A percentile compares a stretch with the other conserved stretches of the same genome.
Evolutionary conservation across 164 flowering plant genomes (phyloP).

Genomic region (Magnolia sinica): DNA sequence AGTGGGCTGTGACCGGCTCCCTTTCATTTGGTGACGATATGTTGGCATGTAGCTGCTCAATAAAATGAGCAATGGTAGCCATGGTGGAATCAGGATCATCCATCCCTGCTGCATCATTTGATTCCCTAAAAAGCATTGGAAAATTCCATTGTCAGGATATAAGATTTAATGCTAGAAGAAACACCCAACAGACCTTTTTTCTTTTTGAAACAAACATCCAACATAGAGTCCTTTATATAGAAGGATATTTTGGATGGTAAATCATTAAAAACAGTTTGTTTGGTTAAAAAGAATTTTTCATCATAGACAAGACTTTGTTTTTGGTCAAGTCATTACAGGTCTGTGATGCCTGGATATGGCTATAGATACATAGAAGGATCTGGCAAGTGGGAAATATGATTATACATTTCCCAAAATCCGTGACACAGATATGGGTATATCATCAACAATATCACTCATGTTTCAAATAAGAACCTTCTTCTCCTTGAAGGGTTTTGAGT

Average conservation of each 20-base stretch:
- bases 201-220: neutral
- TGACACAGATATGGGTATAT: neutral
- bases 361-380: neutral
- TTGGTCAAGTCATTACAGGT: neutral
- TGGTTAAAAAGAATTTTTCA: neutral
- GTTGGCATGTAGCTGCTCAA: slow-evolving; percentile 82
- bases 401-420: neutral
- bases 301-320: too few relatives aligned
- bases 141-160: neutral
- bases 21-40: slow-evolving; percentile 70
- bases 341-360: neutral
- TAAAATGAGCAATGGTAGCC: slow-evolving; percentile 65
- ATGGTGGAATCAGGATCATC: slow-evolving; percentile 64
- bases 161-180: neutral
- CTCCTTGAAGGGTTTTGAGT: neutral
- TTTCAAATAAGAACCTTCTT: neutral
- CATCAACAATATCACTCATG: neutral
- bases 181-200: neutral
- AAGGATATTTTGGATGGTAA: neutral
- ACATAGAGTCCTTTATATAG: neutral
- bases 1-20: slow-evolving; percentile 69
- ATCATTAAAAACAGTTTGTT: neutral
- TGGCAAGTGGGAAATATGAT: neutral
- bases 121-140: slow-evolving; percentile 47
- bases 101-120: slow-evolving; percentile 49